Percentiles rank a stretch among this genome's conserved stretches.
phyloP scores from a whole-genome alignment of 305 asterid species.

The Fraxinus velutina region DNA sequence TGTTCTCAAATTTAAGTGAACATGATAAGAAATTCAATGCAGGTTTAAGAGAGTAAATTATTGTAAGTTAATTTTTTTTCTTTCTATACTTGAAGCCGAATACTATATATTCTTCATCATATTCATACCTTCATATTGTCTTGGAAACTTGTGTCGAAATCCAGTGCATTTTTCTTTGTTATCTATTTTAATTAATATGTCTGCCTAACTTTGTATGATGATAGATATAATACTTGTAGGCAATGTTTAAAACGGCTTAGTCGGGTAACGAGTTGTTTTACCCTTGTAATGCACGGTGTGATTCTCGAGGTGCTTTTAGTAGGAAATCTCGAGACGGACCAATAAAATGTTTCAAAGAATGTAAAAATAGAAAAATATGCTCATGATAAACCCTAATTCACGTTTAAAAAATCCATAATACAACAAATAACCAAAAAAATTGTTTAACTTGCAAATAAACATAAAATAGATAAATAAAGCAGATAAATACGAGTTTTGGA shows the following conservation, averaged over 20 bases:
- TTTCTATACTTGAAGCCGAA: background rate
- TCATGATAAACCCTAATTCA: background rate
- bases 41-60: background rate
- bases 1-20: background rate
- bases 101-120: background rate
- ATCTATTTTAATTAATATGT: background rate
- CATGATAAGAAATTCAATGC: background rate
- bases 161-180: background rate
- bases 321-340: background rate
- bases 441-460: background rate
- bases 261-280: background rate
- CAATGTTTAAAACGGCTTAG: background rate
- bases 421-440: background rate
- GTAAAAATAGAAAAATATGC: background rate
- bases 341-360: background rate
- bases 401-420: background rate
- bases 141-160: background rate
- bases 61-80: background rate
- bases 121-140: background rate
- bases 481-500: background rate
- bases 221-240: background rate
- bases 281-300: background rate
- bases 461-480: background rate
- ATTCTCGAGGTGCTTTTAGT: background rate
- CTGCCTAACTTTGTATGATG: background rate